Evolutionary conservation across 805 yeast genomes (phyloP), one percentile per base, ranked within the genome.

Genomic region (Vanderwaltozyma yarrowii): DNA sequence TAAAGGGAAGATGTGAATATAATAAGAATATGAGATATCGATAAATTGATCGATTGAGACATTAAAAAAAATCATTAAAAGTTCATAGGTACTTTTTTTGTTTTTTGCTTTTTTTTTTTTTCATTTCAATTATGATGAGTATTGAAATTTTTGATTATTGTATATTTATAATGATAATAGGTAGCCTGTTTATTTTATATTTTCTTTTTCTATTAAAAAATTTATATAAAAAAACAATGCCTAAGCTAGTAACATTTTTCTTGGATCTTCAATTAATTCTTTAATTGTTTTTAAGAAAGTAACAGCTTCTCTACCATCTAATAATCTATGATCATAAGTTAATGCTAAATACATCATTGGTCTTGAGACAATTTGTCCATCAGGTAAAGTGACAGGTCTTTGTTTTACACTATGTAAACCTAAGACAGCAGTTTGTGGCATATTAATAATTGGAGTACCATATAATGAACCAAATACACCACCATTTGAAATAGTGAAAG

Each of bases 281-380:
- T 92, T 92, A 48, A 92, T 80, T 26, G 95, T 85, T 73, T 78
- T 88, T 69, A 92, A 76, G 85, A 89, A 92, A 43, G 89, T 84
- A 45, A 92, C 98, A 41, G 96, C 97, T 71, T 92, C 98, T 69
- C 97, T 85, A 53, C 98, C 98, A 62, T 92, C 98, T 61, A 92
- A 72, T 61, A 92, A 79, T 73, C 98, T 82, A 72, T 92, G 98
- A 63, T 92, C 98, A 65, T 92, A 92, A 42, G 98, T 89, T 65
- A 92, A 80, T 38, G 98, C 98, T 57, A 92, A 69, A 76, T 92
- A 92, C 98, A 92, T 92, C 97, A 92, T 89, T 63, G 98, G 98
- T 73, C 97, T 83, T 32, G 89, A 75, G 51, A 84, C 98, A 52
- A 92, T 74, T 73, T 89, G 88, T 39, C 98, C 98, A 53, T 92